Evolutionary conservation across 2,329 filamentous ascomycete genomes (phyloP).

Genomic region (Monosporascus ibericus): DNA sequence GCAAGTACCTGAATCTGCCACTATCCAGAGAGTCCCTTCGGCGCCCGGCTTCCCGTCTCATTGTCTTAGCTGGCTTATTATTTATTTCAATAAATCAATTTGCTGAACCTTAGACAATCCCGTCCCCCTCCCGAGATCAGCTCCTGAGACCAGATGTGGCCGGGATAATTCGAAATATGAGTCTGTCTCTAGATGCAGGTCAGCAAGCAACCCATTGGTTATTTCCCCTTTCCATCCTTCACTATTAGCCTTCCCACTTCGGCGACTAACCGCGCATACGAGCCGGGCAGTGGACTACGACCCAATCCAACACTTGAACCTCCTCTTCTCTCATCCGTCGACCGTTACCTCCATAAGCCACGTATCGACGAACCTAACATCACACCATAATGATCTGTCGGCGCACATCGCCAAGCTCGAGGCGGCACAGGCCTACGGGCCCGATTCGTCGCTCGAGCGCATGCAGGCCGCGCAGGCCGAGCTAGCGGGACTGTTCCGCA

Average conservation of each 20-base stretch:
- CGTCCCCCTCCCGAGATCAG: too few species aligned
- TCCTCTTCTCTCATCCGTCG: conserved; percentile 85
- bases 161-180: conserved; percentile 27
- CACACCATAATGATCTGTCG: conserved; percentile 77
- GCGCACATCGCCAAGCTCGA: conserved; percentile 67
- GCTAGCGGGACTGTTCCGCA: conserved; percentile 82
- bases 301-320: conserved; percentile 86
- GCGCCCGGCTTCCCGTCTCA: too few species aligned
- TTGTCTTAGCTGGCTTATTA: too few species aligned
- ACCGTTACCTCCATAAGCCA: conserved; percentile 70
- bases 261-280: conserved; percentile 4
- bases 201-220: conserved; percentile 10
- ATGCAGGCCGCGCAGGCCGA: conserved; percentile 90
- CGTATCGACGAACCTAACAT: conserved; percentile 67
- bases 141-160: too few species aligned
- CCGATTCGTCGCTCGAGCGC: conserved; percentile 80
- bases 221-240: neutral
- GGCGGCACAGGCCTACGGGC: conserved; percentile 75
- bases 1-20: too few species aligned
- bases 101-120: too few species aligned
- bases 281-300: conserved; percentile 65
- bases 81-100: too few species aligned
- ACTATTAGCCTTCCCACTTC: too few species aligned
- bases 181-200: conserved; percentile 41
- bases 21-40: too few species aligned